Conservation (phyloP, 139 green algal genomes). For the Desmodesmus armatus region DNA sequence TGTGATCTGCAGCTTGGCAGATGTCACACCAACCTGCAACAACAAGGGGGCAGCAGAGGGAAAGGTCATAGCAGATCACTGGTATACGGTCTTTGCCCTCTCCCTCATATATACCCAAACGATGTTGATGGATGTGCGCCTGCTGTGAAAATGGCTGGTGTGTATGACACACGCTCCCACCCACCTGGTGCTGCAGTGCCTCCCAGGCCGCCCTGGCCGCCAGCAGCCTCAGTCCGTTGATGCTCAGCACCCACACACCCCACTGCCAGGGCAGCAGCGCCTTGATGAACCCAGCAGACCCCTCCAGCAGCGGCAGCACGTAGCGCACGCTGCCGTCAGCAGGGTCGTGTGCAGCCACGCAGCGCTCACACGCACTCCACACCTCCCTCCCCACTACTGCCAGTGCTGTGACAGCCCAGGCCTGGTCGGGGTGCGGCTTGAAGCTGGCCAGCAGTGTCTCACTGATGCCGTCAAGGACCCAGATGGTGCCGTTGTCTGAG, state of each 20-base stretch:
- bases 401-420: background rate
- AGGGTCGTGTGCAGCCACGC: background rate
- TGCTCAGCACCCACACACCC: slow-evolving; percentile 31
- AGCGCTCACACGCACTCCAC: slow-evolving; percentile 10
- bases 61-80: background rate
- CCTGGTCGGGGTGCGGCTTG: background rate
- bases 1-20: background rate
- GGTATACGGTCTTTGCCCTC: background rate
- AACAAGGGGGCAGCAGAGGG: background rate
- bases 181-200: background rate
- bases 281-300: slow-evolving; percentile 48
- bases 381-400: slow-evolving; percentile 19
- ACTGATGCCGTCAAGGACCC: slow-evolving; percentile 30
- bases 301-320: slow-evolving; percentile 4
- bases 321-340: slow-evolving; percentile 2
- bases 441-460: background rate
- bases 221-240: background rate
- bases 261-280: slow-evolving; percentile 18
- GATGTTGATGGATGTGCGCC: background rate
- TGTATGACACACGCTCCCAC: background rate
- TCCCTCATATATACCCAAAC: background rate
- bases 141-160: background rate
- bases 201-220: slow-evolving; percentile 19
- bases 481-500: slow-evolving; percentile 41
- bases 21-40: background rate